Base-by-base conservation (phyloP, 1,139 yeast genomes). In the Pichia sp. region DNA sequence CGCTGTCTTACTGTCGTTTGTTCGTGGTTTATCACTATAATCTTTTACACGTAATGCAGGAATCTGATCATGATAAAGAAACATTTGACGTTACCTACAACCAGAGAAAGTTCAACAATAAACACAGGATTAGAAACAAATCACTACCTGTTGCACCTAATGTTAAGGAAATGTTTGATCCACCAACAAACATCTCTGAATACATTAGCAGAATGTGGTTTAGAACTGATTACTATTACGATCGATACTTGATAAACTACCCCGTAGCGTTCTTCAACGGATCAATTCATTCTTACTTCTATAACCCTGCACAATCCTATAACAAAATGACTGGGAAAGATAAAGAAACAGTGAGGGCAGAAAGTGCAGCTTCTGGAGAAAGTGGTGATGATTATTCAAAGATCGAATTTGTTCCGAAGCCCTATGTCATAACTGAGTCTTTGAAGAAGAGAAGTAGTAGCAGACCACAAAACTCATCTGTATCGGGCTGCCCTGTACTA, bases 181-280 rank as follows among this genome's bases (percentile, higher is more conserved):
- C 67, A 13, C 65, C 67, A n/a, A 47, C 48, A 2, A 51, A 32
- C 2, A 6, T 61, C 4, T 32, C 36, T 4, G 64, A 64, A 5
- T 53, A 40, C 13, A 45, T 61, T 10, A 8, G 53, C 3, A 62
- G 58, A 31, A 45, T 62, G 3, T 67, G 70, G 70, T 46, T 59
- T 13, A 58, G 70, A 51, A 61, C 70, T 1, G 69, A 59, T 41
- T 69, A 68, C 49, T 64, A 64, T 50, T 68, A 66, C 55, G 67
- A 67, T 52, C 57, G 66, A 45, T 64, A 64, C 47, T 41, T 65
- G 11, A 55, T 65, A 11, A 67, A 68, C 53, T 61, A 62, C 31
- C 69, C 68, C 0, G 29, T 50, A 4, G 26, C 46, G 54, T 19
- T 67, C 58, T 40, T 42, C 13, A 53, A 52, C 29, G 54, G 57